phyloP scores from a whole-genome alignment of 768 basidiomycete species.

The Roridomyces roridus region DNA sequence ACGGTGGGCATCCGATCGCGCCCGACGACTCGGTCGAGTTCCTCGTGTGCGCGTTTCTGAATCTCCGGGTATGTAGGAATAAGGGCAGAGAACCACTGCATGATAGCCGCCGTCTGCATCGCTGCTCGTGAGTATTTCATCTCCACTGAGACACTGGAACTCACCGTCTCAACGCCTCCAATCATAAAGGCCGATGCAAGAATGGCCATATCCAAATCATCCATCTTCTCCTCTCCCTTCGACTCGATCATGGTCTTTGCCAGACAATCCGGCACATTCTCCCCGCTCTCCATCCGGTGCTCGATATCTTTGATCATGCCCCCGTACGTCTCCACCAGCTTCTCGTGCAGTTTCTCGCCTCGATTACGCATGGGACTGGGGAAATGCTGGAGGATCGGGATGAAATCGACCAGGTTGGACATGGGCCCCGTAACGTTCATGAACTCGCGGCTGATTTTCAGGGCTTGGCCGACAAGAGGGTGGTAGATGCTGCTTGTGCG shows the following conservation, averaged over 20 bases:
- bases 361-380: conserved; percentile 45
- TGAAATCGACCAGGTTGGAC: conserved; percentile 52
- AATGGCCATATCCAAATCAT: too few relatives aligned
- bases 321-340: conserved; percentile 44
- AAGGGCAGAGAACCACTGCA: too few relatives aligned
- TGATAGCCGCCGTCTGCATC: too few relatives aligned
- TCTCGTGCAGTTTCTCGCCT: conserved; percentile 44
- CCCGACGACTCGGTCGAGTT: conserved; percentile 38
- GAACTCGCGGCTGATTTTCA: too few relatives aligned
- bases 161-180: conserved; percentile 50
- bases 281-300: too few relatives aligned
- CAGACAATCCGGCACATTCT: too few relatives aligned
- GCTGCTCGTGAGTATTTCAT: conserved; percentile 34
- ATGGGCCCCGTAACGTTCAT: conserved; percentile 50
- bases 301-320: too few relatives aligned
- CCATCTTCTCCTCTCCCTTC: too few relatives aligned
- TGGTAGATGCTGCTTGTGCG: conserved; percentile 46
- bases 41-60: too few relatives aligned
- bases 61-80: too few relatives aligned
- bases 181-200: too few relatives aligned
- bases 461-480: conserved; percentile 41
- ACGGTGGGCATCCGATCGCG: conserved; percentile 33
- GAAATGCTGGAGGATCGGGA: conserved; percentile 46
- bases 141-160: conserved; percentile 7
- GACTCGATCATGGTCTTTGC: too few relatives aligned